Percentiles rank a stretch among this genome's conserved stretches.
phyloP scores from a whole-genome alignment of 129 eudicot genomes.

The Kitagawia praeruptora region DNA sequence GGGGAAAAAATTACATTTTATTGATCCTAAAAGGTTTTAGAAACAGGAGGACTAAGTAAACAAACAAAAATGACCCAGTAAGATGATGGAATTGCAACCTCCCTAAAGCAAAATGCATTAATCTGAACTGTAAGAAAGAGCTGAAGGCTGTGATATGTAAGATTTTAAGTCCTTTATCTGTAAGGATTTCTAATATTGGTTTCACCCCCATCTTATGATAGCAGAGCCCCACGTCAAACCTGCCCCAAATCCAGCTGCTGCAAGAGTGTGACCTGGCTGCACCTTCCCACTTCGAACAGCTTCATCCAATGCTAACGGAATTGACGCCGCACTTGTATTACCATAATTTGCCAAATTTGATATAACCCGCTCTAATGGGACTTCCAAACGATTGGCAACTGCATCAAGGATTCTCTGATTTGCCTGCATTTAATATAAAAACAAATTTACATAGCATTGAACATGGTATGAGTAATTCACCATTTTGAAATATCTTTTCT shows the following conservation, averaged over 20 bases:
- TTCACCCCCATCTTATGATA: slow-evolving; percentile 83
- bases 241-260: slow-evolving; percentile 93
- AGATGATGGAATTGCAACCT: slow-evolving; percentile 2
- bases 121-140: neutral
- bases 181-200: neutral
- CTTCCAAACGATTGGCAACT: slow-evolving; percentile 68
- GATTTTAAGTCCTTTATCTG: slow-evolving; percentile 1
- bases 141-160: neutral
- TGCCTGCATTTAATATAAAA: slow-evolving; percentile 45
- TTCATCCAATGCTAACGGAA: slow-evolving; percentile 88
- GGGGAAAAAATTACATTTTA: neutral
- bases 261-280: slow-evolving; percentile 70
- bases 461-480: neutral
- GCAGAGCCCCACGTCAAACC: slow-evolving; percentile 98
- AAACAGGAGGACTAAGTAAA: neutral
- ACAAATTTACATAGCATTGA: neutral
- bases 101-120: neutral
- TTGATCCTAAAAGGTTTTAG: neutral
- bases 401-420: slow-evolving; percentile 93
- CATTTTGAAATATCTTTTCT: neutral
- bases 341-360: slow-evolving; percentile 84
- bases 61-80: neutral
- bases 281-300: slow-evolving; percentile 94
- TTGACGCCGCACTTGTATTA: slow-evolving; percentile 91
- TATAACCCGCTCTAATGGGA: slow-evolving; percentile 72